phyloP scores from a whole-genome alignment of 2,329 filamentous ascomycete genomes.

The Calycina herbarum region DNA sequence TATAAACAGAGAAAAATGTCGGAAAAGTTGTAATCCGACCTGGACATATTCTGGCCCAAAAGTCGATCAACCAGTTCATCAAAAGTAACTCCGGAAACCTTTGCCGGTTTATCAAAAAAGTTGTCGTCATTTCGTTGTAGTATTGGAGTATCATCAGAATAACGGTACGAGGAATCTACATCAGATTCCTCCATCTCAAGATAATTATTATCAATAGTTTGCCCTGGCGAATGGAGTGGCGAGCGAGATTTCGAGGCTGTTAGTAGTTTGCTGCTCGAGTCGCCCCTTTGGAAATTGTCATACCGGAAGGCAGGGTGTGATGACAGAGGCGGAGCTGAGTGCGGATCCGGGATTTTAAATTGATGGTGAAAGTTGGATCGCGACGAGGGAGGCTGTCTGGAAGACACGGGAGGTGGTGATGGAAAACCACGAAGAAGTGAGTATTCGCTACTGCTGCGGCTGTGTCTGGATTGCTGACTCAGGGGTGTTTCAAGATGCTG shows the following conservation, averaged over 20 bases:
- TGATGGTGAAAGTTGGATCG: slow-evolving; percentile 37
- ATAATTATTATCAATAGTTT: slow-evolving; percentile 30
- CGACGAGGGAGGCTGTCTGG: slow-evolving; percentile 33
- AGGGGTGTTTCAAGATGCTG: slow-evolving; percentile 59
- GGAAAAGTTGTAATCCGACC: slow-evolving; percentile 84
- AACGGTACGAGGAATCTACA: slow-evolving; percentile 61
- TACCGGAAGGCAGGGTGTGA: slow-evolving; percentile 35
- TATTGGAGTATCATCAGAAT: slow-evolving; percentile 67
- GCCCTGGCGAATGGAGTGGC: slow-evolving; percentile 26
- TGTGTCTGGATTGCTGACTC: slow-evolving; percentile 65
- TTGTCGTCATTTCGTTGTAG: slow-evolving; percentile 66
- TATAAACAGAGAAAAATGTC: slow-evolving; percentile 91
- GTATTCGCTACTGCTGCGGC: slow-evolving; percentile 70
- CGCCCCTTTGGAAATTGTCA: slow-evolving; percentile 28
- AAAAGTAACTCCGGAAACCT: slow-evolving; percentile 55
- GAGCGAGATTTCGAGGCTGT: slow-evolving; percentile 23
- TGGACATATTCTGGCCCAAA: slow-evolving; percentile 76
- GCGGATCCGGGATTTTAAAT: slow-evolving; percentile 33
- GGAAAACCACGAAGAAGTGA: slow-evolving; percentile 58
- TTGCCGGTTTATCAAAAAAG: slow-evolving; percentile 54
- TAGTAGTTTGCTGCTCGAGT: slow-evolving; percentile 21
- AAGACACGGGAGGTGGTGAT: slow-evolving; percentile 44
- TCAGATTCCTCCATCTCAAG: slow-evolving; percentile 62
- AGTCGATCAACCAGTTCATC: slow-evolving; percentile 85
- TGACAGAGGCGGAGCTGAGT: slow-evolving; percentile 36